A percentile compares a stretch with the other conserved stretches of the same genome.
Conservation (phyloP, 2,329 filamentous ascomycete genomes). For the Coniochaeta hoffmannii region DNA sequence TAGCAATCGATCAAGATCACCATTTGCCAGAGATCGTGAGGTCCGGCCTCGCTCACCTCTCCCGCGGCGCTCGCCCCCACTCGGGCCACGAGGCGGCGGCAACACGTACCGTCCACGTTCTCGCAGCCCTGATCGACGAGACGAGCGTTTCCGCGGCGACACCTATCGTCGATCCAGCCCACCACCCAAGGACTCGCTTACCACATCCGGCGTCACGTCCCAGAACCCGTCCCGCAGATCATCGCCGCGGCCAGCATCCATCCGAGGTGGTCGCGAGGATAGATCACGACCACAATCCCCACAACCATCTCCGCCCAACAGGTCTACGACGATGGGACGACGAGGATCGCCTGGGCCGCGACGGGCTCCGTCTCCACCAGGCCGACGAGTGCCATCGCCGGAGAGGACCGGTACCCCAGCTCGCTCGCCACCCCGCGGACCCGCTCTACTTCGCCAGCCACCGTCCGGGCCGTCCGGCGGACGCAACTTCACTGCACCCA, state of each 20-base stretch:
- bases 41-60: conserved; percentile 27
- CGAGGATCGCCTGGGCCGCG: background rate
- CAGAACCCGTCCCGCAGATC: conserved; percentile 42
- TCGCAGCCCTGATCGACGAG: conserved; percentile 41
- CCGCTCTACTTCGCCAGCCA: conserved; percentile 43
- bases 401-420: background rate
- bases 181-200: conserved; percentile 36
- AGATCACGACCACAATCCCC: conserved; percentile 41
- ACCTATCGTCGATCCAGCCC: conserved; percentile 40
- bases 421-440: conserved; percentile 45
- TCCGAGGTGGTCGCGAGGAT: conserved; percentile 30
- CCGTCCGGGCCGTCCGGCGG: conserved; percentile 35
- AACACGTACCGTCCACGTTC: conserved; percentile 45
- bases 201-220: conserved; percentile 43
- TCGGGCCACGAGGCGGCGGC: conserved; percentile 30
- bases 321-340: background rate
- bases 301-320: conserved; percentile 23
- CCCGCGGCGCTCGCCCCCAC: conserved; percentile 28
- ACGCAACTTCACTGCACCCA: conserved; percentile 30
- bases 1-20: conserved; percentile 43
- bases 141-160: conserved; percentile 28
- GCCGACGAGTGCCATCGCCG: too few relatives aligned
- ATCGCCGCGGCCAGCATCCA: conserved; percentile 42
- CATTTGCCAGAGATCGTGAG: conserved; percentile 38
- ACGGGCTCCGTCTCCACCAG: too few relatives aligned